Percentiles rank a stretch among this genome's conserved stretches.
These are phyloP conservation scores for Hericium coralloides DNA, from an alignment of 768 basidiomycete species.

Conservation along the genomic window DNA sequence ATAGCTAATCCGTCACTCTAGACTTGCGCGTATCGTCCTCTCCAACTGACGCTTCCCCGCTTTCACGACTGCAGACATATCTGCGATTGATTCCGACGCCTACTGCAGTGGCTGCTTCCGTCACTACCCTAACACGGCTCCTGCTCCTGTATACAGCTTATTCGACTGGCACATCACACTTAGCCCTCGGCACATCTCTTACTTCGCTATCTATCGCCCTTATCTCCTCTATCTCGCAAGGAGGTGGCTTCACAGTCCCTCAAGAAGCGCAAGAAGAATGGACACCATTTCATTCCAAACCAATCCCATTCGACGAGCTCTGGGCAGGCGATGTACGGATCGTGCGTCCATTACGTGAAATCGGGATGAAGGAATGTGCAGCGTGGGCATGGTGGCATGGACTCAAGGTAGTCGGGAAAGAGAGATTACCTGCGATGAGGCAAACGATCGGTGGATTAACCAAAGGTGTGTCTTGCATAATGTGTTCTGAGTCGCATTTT, in stretches of 20 bases:
- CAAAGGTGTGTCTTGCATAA: slow-evolving; percentile 36
- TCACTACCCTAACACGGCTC: slow-evolving; percentile 55
- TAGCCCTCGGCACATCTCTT: slow-evolving; percentile 72
- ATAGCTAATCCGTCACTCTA: slow-evolving; percentile 14
- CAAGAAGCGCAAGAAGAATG: slow-evolving; percentile 72
- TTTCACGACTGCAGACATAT: slow-evolving; percentile 35
- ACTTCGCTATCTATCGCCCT: slow-evolving; percentile 69
- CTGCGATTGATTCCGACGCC: slow-evolving; percentile 64
- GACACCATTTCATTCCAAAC: slow-evolving; percentile 24
- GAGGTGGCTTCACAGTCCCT: slow-evolving; percentile 61
- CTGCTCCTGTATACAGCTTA: slow-evolving; percentile 61
- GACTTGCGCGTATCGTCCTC: slow-evolving; percentile 8
- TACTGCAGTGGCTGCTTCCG: slow-evolving; percentile 53
- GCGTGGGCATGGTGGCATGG: slow-evolving; percentile 70
- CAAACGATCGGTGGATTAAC: slow-evolving; percentile 61
- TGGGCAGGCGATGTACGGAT: slow-evolving; percentile 33
- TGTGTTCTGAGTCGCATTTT: background rate
- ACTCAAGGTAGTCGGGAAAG: slow-evolving; percentile 42
- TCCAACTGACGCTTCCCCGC: slow-evolving; percentile 12
- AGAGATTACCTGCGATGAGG: slow-evolving; percentile 34
- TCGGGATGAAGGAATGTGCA: slow-evolving; percentile 73
- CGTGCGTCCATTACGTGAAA: slow-evolving; percentile 60
- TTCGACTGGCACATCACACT: slow-evolving; percentile 54
- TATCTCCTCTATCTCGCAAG: slow-evolving; percentile 67
- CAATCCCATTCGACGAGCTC: slow-evolving; percentile 4